Evolutionary conservation across 129 eudicot genomes (phyloP).

Genomic region (Ambrosia trifida): DNA sequence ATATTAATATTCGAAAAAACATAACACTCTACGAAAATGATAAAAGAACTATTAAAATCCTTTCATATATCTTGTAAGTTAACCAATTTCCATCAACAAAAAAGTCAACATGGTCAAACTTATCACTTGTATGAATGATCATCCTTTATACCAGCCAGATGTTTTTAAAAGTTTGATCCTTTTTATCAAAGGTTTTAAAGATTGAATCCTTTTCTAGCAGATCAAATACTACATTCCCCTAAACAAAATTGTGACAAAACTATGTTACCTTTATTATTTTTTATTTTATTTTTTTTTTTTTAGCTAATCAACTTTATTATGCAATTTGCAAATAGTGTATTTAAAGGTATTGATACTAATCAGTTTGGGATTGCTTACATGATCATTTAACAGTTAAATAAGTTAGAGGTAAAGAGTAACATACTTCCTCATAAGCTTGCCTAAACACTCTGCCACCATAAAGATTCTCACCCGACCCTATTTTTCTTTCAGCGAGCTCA

Average conservation of each 20-base stretch:
- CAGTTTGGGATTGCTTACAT: background rate
- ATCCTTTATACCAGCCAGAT: no score
- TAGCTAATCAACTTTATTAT: no score
- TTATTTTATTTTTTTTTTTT: no score
- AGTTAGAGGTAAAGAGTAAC: slow-evolving; percentile 15
- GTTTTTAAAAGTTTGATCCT: no score
- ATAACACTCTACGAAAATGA: background rate
- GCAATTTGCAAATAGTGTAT: background rate
- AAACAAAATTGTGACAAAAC: no score
- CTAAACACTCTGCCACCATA: slow-evolving; percentile 74
- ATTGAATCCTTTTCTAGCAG: no score
- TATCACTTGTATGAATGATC: background rate
- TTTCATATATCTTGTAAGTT: background rate
- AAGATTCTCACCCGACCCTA: slow-evolving; percentile 50
- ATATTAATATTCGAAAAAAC: background rate
- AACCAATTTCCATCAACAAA: background rate
- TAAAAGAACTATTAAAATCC: background rate
- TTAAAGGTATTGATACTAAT: background rate
- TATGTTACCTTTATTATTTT: background rate
- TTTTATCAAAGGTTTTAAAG: no score
- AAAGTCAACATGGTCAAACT: background rate
- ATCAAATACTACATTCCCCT: no score
- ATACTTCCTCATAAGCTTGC: slow-evolving; percentile 72
- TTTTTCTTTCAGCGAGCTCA: slow-evolving; percentile 80
- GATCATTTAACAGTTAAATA: no score